Conservation (phyloP, 345 rosid genomes). For the Salix brachista region DNA sequence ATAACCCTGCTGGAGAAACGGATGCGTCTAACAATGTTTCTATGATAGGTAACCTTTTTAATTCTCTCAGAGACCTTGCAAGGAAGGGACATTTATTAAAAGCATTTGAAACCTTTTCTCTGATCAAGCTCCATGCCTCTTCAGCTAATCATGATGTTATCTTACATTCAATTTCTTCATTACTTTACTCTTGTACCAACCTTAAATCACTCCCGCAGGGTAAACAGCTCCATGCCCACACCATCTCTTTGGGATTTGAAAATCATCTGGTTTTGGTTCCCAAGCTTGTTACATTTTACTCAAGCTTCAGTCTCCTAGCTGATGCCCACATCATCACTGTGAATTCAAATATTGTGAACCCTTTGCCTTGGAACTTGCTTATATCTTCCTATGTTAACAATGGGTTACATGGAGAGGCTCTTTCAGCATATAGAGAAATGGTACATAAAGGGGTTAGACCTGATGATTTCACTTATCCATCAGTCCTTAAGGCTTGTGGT, state of each 20-base stretch:
- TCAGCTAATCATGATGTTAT: slow-evolving; percentile 20
- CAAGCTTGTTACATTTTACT: slow-evolving; percentile 57
- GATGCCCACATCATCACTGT: slow-evolving; percentile 38
- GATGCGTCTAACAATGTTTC: slow-evolving; percentile 7
- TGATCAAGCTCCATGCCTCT: slow-evolving; percentile 30
- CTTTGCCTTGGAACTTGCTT: slow-evolving; percentile 75
- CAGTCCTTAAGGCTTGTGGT: slow-evolving; percentile 76
- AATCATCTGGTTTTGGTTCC: slow-evolving; percentile 51
- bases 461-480: slow-evolving; percentile 73
- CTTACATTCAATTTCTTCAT: slow-evolving; percentile 37
- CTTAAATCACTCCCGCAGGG: slow-evolving; percentile 37
- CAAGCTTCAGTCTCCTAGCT: slow-evolving; percentile 35
- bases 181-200: slow-evolving; percentile 43
- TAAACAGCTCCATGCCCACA: slow-evolving; percentile 52
- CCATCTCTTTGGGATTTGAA: slow-evolving; percentile 48
- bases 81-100: slow-evolving; percentile 39
- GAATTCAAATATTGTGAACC: slow-evolving; percentile 37
- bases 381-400: slow-evolving; percentile 46
- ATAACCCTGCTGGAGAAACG: slow-evolving; percentile 1
- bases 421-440: slow-evolving; percentile 51
- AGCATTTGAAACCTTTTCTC: slow-evolving; percentile 39
- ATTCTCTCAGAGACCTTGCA: slow-evolving; percentile 37
- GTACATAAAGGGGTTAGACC: slow-evolving; percentile 47
- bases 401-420: slow-evolving; percentile 40
- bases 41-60: slow-evolving; percentile 45